Percentiles rank a stretch among this genome's conserved stretches.
Conservation (phyloP, 2,329 filamentous ascomycete species). For the Trichoderma endophyticum region DNA sequence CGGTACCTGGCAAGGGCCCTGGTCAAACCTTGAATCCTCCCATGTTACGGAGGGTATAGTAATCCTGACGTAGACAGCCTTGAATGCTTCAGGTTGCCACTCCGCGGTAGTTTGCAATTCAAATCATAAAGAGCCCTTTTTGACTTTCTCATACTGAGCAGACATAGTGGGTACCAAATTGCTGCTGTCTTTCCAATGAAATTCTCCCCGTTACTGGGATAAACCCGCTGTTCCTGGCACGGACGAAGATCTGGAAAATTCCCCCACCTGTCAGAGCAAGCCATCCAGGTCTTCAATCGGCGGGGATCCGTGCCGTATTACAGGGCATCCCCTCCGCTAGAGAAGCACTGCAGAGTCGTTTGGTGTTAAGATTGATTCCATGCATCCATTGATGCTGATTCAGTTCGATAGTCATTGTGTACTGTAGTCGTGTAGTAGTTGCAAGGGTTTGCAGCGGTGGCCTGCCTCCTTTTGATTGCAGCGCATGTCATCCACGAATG, state of each 20-base stretch:
- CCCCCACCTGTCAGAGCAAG: not conserved
- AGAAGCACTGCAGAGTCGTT: not conserved
- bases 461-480: not conserved
- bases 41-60: not conserved
- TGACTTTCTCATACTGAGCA: not conserved
- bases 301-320: not conserved
- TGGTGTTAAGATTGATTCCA: not conserved
- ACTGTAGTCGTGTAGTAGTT: not conserved
- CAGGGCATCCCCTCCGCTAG: not conserved
- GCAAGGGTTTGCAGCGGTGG: not conserved
- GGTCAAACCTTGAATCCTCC: slow-evolving; percentile 9
- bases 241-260: not conserved
- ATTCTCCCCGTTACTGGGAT: not conserved
- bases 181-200: not conserved
- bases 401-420: not conserved
- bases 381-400: not conserved
- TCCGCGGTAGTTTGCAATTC: not conserved
- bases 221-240: not conserved
- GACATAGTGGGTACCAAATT: not conserved
- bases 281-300: not conserved
- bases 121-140: not conserved
- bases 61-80: not conserved
- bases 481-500: not conserved
- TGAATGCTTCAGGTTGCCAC: not conserved
- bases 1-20: not conserved